phyloP scores from a whole-genome alignment of 139 green algal genomes.

The Closterium sp. region DNA sequence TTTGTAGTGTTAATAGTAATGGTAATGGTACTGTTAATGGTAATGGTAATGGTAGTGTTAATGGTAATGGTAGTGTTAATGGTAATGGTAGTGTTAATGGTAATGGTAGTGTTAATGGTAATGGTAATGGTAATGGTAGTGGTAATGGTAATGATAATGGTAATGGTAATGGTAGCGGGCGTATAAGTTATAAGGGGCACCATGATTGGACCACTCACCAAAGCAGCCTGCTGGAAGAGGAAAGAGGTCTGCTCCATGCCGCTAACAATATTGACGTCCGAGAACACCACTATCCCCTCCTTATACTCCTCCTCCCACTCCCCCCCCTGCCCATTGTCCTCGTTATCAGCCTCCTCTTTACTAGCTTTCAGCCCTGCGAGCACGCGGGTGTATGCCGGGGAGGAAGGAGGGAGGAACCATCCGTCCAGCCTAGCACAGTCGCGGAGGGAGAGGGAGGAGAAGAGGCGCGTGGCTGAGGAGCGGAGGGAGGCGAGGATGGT shows the following conservation, averaged over 20 bases:
- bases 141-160: too few relatives aligned
- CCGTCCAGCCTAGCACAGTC: constrained; percentile 65
- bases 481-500: constrained; percentile 40
- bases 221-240: constrained; percentile 63
- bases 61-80: too few relatives aligned
- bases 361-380: not conserved
- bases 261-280: constrained; percentile 55
- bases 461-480: constrained; percentile 57
- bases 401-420: constrained; percentile 56
- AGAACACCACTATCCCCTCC: constrained; percentile 48
- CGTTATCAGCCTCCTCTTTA: not conserved
- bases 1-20: too few relatives aligned
- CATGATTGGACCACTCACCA: constrained; percentile 35
- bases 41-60: too few relatives aligned
- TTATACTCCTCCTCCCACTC: not conserved
- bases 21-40: too few relatives aligned
- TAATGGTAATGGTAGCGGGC: too few relatives aligned
- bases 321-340: not conserved
- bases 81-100: too few relatives aligned
- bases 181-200: too few relatives aligned
- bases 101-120: too few relatives aligned
- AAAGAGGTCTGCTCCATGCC: constrained; percentile 58
- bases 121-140: too few relatives aligned
- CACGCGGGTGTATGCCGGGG: not conserved
- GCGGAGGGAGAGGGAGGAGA: constrained; percentile 61